A percentile compares a stretch with the other conserved stretches of the same genome.
phyloP scores from a whole-genome alignment of 2,329 filamentous ascomycete species.

The Neonectria sp. region DNA sequence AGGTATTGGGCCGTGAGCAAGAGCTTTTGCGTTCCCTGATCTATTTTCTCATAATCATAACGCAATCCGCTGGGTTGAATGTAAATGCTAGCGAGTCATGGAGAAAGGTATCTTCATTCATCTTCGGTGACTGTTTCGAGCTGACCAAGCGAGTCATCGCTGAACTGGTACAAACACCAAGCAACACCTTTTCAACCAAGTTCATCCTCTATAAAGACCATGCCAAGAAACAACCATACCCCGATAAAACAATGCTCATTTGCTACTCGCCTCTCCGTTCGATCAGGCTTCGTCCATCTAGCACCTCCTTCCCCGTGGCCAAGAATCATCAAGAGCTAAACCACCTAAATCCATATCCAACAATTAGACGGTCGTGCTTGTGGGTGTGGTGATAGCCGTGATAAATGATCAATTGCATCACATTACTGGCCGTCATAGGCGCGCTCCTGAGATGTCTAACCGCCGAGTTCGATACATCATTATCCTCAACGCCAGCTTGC shows the following conservation, averaged over 20 bases:
- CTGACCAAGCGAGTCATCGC: not conserved
- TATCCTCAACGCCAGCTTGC: constrained; percentile 55
- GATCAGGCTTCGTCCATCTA: not conserved
- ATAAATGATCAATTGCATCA: constrained; percentile 28
- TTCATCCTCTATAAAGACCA: constrained; percentile 7
- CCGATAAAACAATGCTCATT: constrained; percentile 24
- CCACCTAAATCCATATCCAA: constrained; percentile 4
- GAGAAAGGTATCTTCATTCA: not conserved
- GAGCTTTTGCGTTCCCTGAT: no score
- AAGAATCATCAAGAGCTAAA: constrained; percentile 6
- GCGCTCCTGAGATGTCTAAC: constrained; percentile 45
- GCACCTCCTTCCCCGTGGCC: constrained; percentile 1
- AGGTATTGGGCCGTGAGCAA: no score
- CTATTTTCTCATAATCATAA: no score
- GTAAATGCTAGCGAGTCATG: no score
- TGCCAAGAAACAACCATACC: constrained; percentile 12
- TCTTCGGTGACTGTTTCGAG: not conserved
- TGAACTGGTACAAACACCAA: not conserved
- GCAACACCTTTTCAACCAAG: not conserved
- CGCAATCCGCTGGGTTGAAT: no score
- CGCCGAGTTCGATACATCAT: constrained; percentile 53
- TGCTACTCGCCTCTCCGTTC: constrained; percentile 2
- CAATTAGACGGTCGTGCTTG: constrained; percentile 4
- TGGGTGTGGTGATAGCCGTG: constrained; percentile 3
- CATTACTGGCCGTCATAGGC: constrained; percentile 33